Conservation (phyloP, 2,329 filamentous ascomycete species). For the Penicillium rolfsii region DNA sequence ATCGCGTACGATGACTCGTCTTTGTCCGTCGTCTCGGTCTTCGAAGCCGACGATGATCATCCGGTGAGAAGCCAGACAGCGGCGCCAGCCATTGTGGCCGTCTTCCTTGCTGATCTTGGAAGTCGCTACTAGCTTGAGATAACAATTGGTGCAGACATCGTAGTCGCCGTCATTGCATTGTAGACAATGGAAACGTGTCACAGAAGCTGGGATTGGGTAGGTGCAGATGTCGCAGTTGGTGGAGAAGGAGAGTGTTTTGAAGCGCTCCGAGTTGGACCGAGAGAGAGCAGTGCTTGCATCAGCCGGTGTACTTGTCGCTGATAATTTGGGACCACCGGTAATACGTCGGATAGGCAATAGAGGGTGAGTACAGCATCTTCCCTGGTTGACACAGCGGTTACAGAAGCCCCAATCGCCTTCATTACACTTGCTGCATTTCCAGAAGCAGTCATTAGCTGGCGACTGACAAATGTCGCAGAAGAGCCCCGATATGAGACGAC, state of each 20-base stretch:
- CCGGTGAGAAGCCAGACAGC: slow-evolving; percentile 78
- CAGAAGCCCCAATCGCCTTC: slow-evolving; percentile 96
- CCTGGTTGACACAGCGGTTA: slow-evolving; percentile 81
- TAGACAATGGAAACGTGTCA: slow-evolving; percentile 78
- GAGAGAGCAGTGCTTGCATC: slow-evolving; percentile 29
- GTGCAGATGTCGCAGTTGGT: slow-evolving; percentile 80
- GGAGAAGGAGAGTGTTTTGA: slow-evolving; percentile 70
- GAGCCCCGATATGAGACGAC: slow-evolving; percentile 73
- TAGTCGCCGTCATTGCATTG: slow-evolving; percentile 80
- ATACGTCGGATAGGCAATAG: slow-evolving; percentile 73
- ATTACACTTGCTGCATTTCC: slow-evolving; percentile 86
- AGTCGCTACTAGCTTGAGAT: slow-evolving; percentile 65
- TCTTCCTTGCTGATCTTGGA: slow-evolving; percentile 73
- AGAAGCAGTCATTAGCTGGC: slow-evolving; percentile 82
- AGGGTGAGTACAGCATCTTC: slow-evolving; percentile 77
- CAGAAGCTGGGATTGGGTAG: slow-evolving; percentile 69
- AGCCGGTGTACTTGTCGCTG: slow-evolving; percentile 19
- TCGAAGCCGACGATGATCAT: slow-evolving; percentile 82
- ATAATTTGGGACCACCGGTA: slow-evolving; percentile 35
- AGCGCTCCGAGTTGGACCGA: slow-evolving; percentile 54
- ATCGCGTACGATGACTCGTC: slow-evolving; percentile 69
- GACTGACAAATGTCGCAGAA: slow-evolving; percentile 79
- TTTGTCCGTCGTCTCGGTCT: slow-evolving; percentile 67
- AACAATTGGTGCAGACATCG: slow-evolving; percentile 81
- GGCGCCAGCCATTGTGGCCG: slow-evolving; percentile 78